Conservation (phyloP, 2,329 filamentous ascomycete genomes). For the Phialophora macrospora region DNA sequence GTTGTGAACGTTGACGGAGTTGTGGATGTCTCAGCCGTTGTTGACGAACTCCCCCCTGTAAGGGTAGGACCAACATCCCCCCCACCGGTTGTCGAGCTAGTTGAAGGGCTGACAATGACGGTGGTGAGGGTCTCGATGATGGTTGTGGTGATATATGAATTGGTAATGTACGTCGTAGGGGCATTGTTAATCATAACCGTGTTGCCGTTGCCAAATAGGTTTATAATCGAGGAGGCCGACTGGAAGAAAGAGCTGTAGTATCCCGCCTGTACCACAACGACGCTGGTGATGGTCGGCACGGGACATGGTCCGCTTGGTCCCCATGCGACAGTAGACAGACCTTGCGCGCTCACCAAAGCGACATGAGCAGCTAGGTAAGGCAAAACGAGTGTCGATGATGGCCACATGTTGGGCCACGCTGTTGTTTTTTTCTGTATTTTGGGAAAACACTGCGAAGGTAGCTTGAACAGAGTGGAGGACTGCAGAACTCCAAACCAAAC, state of each 20-base stretch:
- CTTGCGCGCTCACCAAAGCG: constrained; percentile 29
- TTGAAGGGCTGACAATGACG: constrained; percentile 11
- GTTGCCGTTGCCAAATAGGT: constrained; percentile 34
- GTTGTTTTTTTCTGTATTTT: constrained; percentile 15
- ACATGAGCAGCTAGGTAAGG: constrained; percentile 27
- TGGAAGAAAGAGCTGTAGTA: constrained; percentile 37
- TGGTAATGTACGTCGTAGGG: constrained; percentile 34
- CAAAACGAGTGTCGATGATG: constrained; percentile 30
- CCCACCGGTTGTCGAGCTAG: constrained; percentile 16
- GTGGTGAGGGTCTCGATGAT: constrained; percentile 27
- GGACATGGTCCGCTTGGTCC: constrained; percentile 31
- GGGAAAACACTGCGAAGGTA: constrained; percentile 14
- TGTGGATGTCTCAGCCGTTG: not conserved
- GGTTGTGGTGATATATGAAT: constrained; percentile 36
- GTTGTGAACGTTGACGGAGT: not conserved
- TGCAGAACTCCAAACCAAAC: constrained; percentile 35
- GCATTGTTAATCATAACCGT: constrained; percentile 36
- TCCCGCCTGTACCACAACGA: constrained; percentile 31
- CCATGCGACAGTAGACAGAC: constrained; percentile 28
- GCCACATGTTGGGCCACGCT: constrained; percentile 32
- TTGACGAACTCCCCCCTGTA: constrained; percentile 8
- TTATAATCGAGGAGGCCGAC: constrained; percentile 35
- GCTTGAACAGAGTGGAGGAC: constrained; percentile 25
- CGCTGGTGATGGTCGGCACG: constrained; percentile 27
- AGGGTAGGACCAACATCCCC: constrained; percentile 5